Conservation (phyloP, 2,329 filamentous ascomycete species). For the Scedosporium boydii region DNA sequence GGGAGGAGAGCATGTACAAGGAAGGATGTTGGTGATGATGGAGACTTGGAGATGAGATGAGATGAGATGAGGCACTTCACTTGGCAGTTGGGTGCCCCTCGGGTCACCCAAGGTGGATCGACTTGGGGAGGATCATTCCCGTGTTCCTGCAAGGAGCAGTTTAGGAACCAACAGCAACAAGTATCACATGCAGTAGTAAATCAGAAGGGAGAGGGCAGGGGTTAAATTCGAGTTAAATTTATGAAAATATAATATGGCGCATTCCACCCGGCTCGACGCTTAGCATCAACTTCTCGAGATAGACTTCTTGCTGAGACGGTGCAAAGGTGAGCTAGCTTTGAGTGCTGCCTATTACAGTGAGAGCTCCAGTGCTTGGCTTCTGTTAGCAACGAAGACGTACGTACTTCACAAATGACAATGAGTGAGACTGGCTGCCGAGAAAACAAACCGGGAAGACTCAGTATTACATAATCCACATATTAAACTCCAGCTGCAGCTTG, state of each 20-base stretch:
- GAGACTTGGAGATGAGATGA: not conserved
- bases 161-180: not conserved
- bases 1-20: not conserved
- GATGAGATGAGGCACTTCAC: not conserved
- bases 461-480: not conserved
- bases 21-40: too few relatives aligned
- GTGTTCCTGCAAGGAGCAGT: not conserved
- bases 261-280: not conserved
- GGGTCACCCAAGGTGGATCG: not conserved
- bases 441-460: too few relatives aligned
- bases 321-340: not conserved
- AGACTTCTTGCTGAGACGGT: not conserved
- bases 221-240: not conserved
- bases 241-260: not conserved
- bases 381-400: not conserved
- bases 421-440: too few relatives aligned
- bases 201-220: not conserved
- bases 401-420: too few relatives aligned
- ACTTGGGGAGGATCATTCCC: not conserved
- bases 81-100: not conserved
- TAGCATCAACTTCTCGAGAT: not conserved
- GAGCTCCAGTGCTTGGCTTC: not conserved
- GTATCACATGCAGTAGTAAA: not conserved
- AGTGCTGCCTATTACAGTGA: not conserved
- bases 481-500: not conserved